Conservation (phyloP, 2,329 filamentous ascomycete genomes). For the Talaromyces pinophilus region DNA sequence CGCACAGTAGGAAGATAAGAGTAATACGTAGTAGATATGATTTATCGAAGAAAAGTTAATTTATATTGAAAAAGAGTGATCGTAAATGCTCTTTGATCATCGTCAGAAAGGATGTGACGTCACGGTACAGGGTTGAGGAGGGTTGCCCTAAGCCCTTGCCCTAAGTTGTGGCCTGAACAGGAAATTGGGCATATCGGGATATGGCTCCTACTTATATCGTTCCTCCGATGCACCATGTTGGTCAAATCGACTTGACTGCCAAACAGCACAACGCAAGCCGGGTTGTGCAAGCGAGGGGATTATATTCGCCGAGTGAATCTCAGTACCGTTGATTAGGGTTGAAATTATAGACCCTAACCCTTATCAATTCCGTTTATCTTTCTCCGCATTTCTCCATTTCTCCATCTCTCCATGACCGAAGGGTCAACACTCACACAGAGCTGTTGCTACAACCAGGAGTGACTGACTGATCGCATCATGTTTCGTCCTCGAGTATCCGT, state of each 20-base stretch:
- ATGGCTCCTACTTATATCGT: neutral
- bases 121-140: neutral
- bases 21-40: neutral
- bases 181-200: neutral
- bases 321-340: neutral
- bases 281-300: neutral
- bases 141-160: neutral
- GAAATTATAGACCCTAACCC: neutral
- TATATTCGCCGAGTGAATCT: neutral
- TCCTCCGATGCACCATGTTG: neutral
- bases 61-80: neutral
- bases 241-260: neutral
- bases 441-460: neutral
- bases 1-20: neutral
- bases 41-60: neutral
- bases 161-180: neutral
- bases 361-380: neutral
- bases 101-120: neutral
- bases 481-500: slow-evolving; percentile 21
- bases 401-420: neutral
- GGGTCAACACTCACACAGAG: neutral
- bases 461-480: neutral
- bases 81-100: neutral
- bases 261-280: neutral
- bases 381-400: slow-evolving; percentile 2